Evolutionary conservation across 1,284 basidiomycete species (phyloP), one percentile per base, ranked within the genome.

Genomic region (Porodaedalea pini): DNA sequence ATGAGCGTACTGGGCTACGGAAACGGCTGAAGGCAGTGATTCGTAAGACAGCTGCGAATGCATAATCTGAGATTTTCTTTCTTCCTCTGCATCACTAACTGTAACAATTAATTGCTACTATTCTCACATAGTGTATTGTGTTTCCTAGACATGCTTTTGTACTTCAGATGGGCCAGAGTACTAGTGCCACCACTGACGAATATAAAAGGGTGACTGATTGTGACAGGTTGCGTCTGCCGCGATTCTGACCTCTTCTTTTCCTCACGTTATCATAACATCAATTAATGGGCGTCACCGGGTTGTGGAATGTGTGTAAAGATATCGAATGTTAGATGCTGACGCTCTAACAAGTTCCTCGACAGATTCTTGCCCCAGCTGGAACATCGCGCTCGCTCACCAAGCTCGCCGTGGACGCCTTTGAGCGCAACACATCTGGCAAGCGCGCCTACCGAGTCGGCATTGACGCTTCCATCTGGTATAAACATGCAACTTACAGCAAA

Each of bases 401-500:
- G 39, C 65, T 78, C 43, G 70, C 73, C 10, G 65, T 69, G 13
- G 71, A 76, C 4, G 76, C 75, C 11, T 79, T 78, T 54, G 75
- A 78, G 47, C 53, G 62, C 21, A 78, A 77, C 64, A 34, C 27
- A 3, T 73, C 72, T 4, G 66, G 65, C 54, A 68, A 68, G 36
- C 73, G 77, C 13, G 75, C 68, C 2, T 74, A 73, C 60, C 73
- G 76, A 39, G 61, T 79, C 47, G 77, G 77, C n/a, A 72, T 79
- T 45, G 77, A 79, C 58, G 74, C 73, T n/a, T 75, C 73, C 60
- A 71, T 79, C 27, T 79, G 76, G 77, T 75, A 73, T 53, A 66
- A 73, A 25, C 76, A 78, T 61, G 71, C 73, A 13, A 40, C 59
- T 4, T 64, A 54, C 51, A 69, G 67, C 56, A 69, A 73, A 61